Percentiles rank a stretch among this genome's conserved stretches.
Evolutionary conservation across 225 moss, liverwort and hornwort species (phyloP).

Genomic region (Bryoerythrophyllum caledonicum): DNA sequence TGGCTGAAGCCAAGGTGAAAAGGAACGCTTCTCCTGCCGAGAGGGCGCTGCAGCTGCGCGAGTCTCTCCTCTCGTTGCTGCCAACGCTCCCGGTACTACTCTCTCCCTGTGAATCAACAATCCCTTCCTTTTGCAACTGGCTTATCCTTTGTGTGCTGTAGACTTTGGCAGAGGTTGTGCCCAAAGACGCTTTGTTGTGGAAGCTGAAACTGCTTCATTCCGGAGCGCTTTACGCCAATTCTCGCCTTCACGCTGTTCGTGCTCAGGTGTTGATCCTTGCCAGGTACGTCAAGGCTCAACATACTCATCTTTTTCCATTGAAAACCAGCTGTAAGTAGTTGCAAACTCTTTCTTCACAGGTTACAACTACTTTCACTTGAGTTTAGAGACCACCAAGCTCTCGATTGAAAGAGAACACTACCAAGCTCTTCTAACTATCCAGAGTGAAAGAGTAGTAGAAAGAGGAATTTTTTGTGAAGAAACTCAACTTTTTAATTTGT

Average conservation of each 20-base stretch:
- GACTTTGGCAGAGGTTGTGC: slow-evolving; percentile 63
- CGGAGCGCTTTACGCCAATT: slow-evolving; percentile 74
- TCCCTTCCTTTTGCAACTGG: background rate
- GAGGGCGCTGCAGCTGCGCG: slow-evolving; percentile 39
- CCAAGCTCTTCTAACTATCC: too few species aligned
- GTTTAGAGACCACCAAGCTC: too few species aligned
- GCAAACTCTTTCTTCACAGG: too few species aligned
- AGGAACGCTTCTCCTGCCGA: slow-evolving; percentile 24
- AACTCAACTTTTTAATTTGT: too few species aligned
- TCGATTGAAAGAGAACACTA: too few species aligned
- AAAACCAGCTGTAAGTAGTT: too few species aligned
- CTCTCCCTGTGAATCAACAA: background rate
- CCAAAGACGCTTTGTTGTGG: slow-evolving; percentile 67
- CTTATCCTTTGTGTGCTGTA: background rate
- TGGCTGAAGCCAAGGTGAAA: slow-evolving; percentile 55
- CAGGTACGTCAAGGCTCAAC: slow-evolving; percentile 52
- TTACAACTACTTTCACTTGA: too few species aligned
- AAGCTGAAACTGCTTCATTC: slow-evolving; percentile 65
- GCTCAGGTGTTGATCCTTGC: slow-evolving; percentile 71
- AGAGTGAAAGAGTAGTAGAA: background rate
- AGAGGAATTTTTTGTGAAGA: background rate
- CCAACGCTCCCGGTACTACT: slow-evolving; percentile 52
- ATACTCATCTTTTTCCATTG: too few species aligned
- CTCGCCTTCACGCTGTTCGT: slow-evolving; percentile 62
- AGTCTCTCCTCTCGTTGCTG: slow-evolving; percentile 45